Base-by-base conservation (phyloP, 495 filamentous ascomycete species). In the Aspergillus wentii region DNA sequence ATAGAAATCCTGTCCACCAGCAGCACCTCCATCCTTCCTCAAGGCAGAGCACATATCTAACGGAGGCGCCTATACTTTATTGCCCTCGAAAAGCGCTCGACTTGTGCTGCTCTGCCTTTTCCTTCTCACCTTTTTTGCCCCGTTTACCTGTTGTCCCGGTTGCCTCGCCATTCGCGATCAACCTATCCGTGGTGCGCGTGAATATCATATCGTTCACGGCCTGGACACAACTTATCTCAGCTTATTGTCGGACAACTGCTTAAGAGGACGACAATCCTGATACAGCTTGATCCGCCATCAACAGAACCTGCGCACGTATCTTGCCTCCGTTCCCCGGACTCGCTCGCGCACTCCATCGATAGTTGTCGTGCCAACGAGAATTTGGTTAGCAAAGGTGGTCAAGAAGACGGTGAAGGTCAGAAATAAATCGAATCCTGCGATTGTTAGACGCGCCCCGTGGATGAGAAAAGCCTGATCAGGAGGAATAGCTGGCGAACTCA, bases 71-170 rank as follows among this genome's bases (percentile, higher is more conserved):
- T 29, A 3, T 29, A 29, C 10, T n/a, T 29, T 29, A 29, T 29
- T n/a, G 3, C 14, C 26, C 11, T 29, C 14, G 4, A 17, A 18
- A 33, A 17, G 1, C 8, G 7, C 31, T 3, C 16, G 15, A 27
- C 16, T 19, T 29, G 27, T 33, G 13, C 38, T 41, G 39, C 35
- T 40, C 40, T 33, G 35, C 40, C 33, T 43, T 39, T 36, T 14
- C 17, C 28, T 33, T 35, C 37, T 43, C 33, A 40, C 43, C 38
- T 35, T 21, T 17, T 30, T 51, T 34, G 47, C n/a, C n/a, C n/a
- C n/a, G n/a, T n/a, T n/a, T n/a, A n/a, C n/a, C n/a, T n/a, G n/a
- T n/a, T n/a, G n/a, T n/a, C n/a, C n/a, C n/a, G n/a, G n/a, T n/a
- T n/a, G n/a, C n/a, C n/a, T n/a, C n/a, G n/a, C n/a, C n/a, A n/a